Evolutionary conservation across 306 rosid genomes (phyloP), one percentile per base, ranked within the genome.

Genomic region (Trifolium fragiferum): DNA sequence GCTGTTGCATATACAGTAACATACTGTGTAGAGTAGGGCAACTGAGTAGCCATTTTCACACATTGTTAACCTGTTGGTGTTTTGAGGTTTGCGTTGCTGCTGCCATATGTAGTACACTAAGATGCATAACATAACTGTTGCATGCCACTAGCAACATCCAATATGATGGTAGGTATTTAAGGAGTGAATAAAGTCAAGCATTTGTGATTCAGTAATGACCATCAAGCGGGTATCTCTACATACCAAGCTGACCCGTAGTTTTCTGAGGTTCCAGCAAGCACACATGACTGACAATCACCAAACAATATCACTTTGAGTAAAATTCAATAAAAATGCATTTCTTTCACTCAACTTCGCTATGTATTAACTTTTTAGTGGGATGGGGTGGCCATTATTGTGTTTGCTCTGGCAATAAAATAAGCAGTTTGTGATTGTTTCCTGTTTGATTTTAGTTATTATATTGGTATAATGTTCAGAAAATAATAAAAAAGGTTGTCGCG

Each of bases 1-100:
- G 18, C 68, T 76, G 74, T 23, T 75, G 73, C 41, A 32, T 67
- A 40, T 49, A 6, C 70, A 67, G 5, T 66, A 41, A 18, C 51
- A 25, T 4, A 10, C 41, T 9, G 25, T 30, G 33, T 16, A n/a
- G 41, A 68, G 57, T 23, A 23, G 25, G 25, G 25, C 25, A 23
- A 30, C 38, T 4, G 14, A 55, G 18, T 30, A 8, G 30, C 50
- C 6, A 14, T 53, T 19, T 53, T 76, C 66, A 15, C 21, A 5
- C 33, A 57, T 10, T 33, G n/a, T 27, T 18, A 3, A 12, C 49
- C 15, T 47, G 23, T 53, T 50, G 20, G 50, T 16, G 18, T 61
- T 10, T 37, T 37, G 10, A 69, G 57, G n/a, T 49, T 49, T 2
- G 11, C 20, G 44, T 68, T 55, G n/a, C 46, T 10, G 19, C 46